Conservation (phyloP, 2,329 filamentous ascomycete species). For the Phymatotrichopsis omnivora region DNA sequence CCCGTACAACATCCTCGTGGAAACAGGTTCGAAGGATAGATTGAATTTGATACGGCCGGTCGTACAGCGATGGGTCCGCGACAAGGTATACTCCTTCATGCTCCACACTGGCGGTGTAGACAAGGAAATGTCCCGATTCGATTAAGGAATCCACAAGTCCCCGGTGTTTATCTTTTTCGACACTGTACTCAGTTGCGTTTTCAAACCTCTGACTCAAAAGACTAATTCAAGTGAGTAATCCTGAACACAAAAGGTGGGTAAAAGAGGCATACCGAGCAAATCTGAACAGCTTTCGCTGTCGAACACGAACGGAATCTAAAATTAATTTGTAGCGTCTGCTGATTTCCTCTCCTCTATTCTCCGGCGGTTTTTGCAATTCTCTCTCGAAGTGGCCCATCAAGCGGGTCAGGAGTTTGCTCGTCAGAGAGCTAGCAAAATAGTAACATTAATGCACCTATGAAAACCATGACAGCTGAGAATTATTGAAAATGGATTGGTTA, state of each 20-base stretch:
- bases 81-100: slow-evolving; percentile 72
- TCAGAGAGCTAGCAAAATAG: slow-evolving; percentile 70
- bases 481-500: no score
- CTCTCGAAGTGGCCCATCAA: slow-evolving; percentile 85
- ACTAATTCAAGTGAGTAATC: slow-evolving; percentile 36
- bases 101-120: slow-evolving; percentile 60
- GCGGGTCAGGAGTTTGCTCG: slow-evolving; percentile 81
- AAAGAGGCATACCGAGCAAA: slow-evolving; percentile 27
- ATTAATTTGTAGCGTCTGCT: slow-evolving; percentile 95
- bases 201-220: slow-evolving; percentile 90
- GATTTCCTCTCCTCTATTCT: slow-evolving; percentile 78
- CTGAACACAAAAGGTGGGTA: not conserved
- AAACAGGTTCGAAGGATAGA: slow-evolving; percentile 73
- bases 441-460: no score
- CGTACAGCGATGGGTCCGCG: slow-evolving; percentile 67
- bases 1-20: slow-evolving; percentile 53
- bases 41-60: slow-evolving; percentile 70
- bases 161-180: slow-evolving; percentile 60
- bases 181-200: slow-evolving; percentile 90
- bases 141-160: slow-evolving; percentile 73
- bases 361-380: slow-evolving; percentile 73
- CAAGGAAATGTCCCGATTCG: slow-evolving; percentile 74
- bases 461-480: no score
- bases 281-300: slow-evolving; percentile 91
- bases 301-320: slow-evolving; percentile 87